phyloP scores from a whole-genome alignment of 2,329 filamentous ascomycete species.

The Cryphonectria carpinicola region DNA sequence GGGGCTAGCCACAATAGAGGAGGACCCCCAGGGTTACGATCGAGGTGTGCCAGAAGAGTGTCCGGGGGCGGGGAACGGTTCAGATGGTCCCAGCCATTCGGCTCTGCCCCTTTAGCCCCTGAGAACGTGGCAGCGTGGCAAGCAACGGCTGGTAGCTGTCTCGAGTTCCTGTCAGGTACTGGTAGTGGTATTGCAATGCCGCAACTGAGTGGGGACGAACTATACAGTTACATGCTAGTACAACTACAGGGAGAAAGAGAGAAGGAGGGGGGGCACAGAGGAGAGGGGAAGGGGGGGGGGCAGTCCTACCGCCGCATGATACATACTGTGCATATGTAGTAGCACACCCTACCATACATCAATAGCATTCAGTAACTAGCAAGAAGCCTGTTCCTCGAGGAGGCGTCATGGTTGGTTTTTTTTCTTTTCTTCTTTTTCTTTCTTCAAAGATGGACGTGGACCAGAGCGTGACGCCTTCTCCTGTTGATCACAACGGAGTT shows the following conservation, averaged over 20 bases:
- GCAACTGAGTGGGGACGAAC: neutral
- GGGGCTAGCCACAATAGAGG: constrained; percentile 6
- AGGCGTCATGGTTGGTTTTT: neutral
- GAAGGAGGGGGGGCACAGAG: no score
- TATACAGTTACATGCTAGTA: neutral
- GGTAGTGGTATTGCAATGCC: constrained; percentile 7
- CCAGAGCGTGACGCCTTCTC: neutral
- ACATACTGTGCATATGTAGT: neutral
- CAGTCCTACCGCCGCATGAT: neutral
- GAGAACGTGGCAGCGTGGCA: constrained; percentile 25
- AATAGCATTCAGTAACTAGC: neutral
- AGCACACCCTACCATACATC: neutral
- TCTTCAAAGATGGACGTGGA: neutral
- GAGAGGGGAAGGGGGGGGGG: no score
- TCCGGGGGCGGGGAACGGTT: constrained; percentile 27
- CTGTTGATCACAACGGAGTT: constrained; percentile 8
- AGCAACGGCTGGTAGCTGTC: constrained; percentile 22
- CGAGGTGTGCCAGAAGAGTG: constrained; percentile 7
- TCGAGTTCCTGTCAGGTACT: constrained; percentile 19
- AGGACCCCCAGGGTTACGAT: neutral
- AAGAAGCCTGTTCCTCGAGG: neutral
- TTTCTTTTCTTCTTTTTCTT: neutral
- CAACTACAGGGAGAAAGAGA: neutral
- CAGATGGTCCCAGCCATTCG: constrained; percentile 28
- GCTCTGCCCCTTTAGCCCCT: constrained; percentile 25